Evolutionary conservation across 1,139 yeast species (phyloP), one percentile per base, ranked within the genome.

Genomic region (Petasospora fabianii): DNA sequence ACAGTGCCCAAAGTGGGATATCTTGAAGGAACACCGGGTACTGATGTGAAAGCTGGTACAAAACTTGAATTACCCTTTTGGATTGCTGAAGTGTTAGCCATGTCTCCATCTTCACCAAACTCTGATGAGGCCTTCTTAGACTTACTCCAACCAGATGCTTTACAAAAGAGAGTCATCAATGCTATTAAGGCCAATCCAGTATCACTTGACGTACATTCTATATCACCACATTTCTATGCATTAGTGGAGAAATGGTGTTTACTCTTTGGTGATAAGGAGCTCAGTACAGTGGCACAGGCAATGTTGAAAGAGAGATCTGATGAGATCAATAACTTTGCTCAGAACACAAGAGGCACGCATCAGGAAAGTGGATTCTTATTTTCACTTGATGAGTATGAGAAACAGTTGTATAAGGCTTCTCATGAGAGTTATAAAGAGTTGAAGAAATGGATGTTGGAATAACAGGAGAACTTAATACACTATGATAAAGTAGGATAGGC

Each of bases 1-100:
- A 73, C 83, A 1, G 84, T 87, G 3, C 95, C 95, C 0, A 94
- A 94, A 0, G 65, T 90, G 18, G 97, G 96, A 3, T 87, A 83
- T 55, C 68, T 90, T n/a, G 90, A 84, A 53, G 94, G 92, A 6
- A 80, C 82, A 44, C 85, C 87, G 0, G 88, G 85, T 0, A 73
- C 76, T 46, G 69, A 63, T 20, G 71, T 85, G 14, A 65, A 68
- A 41, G 71, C 77, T 51, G 82, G 80, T 31, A 71, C 95, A 2
- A 80, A 80, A 53, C 58, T 87, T 5, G 94, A 85, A 44, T 68
- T 92, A 30, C 97, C 98, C 1, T 61, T 88, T 24, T 92, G 98
- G 98, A 64, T 92, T 34, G 95, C 96, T 0, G 81, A 80, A 48
- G 74, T 84, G 5, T 64, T 92, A 30, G 96, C 95, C 1, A 68